Conservation (phyloP, 768 basidiomycete genomes). For the Asterophora lycoperdoides region DNA sequence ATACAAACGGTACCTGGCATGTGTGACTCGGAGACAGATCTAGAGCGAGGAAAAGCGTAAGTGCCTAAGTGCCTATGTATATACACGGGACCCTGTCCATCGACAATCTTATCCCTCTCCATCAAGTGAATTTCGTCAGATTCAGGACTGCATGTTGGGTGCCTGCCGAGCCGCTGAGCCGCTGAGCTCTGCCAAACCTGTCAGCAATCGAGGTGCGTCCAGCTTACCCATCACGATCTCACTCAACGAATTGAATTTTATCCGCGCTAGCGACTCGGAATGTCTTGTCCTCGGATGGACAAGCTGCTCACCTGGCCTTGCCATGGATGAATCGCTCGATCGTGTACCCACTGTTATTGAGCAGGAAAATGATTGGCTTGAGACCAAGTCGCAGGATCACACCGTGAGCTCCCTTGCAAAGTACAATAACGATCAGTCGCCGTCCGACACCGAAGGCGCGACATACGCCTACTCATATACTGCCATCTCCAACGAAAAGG, state of each 20-base stretch:
- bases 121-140: not conserved
- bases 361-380: constrained; percentile 78
- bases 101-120: too few relatives aligned
- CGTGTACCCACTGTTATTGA: constrained; percentile 84
- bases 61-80: too few relatives aligned
- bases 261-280: constrained; percentile 65
- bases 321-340: constrained; percentile 82
- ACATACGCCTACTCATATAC: constrained; percentile 47
- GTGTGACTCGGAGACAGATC: too few relatives aligned
- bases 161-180: constrained; percentile 46
- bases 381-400: constrained; percentile 73
- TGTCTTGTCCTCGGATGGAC: constrained; percentile 35
- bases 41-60: too few relatives aligned
- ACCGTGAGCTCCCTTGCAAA: constrained; percentile 62
- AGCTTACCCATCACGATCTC: constrained; percentile 72
- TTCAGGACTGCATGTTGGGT: constrained; percentile 27
- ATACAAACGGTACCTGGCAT: too few relatives aligned
- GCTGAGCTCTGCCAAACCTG: constrained; percentile 52
- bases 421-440: not conserved
- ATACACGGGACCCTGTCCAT: too few relatives aligned
- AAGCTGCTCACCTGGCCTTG: constrained; percentile 37
- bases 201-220: constrained; percentile 67
- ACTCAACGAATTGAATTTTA: constrained; percentile 74
- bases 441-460: not conserved
- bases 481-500: constrained; percentile 83